Conservation (phyloP, 1,284 basidiomycete genomes). For the Mycosarcoma mackinlayi region DNA sequence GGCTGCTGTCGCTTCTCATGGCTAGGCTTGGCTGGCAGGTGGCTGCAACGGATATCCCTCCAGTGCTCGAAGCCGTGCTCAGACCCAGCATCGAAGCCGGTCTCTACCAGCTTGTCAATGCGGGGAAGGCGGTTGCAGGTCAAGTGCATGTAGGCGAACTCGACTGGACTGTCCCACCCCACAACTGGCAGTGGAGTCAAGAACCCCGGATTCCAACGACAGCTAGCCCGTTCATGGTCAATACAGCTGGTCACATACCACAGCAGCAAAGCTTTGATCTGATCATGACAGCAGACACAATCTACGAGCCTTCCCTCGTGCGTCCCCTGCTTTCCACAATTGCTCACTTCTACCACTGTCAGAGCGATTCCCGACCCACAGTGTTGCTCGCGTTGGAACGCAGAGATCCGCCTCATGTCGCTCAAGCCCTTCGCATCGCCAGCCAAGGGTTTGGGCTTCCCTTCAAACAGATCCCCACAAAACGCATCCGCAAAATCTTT, state of each 20-base stretch:
- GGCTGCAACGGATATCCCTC: slow-evolving; percentile 80
- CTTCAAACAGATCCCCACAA: slow-evolving; percentile 74
- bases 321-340: slow-evolving; percentile 79
- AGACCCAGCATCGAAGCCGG: slow-evolving; percentile 76
- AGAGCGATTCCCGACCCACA: slow-evolving; percentile 70
- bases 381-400: slow-evolving; percentile 68
- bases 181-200: slow-evolving; percentile 21
- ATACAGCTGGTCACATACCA: not conserved
- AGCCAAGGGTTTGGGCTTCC: slow-evolving; percentile 72
- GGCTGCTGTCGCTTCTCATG: slow-evolving; percentile 73
- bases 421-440: slow-evolving; percentile 30
- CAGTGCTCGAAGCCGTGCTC: slow-evolving; percentile 78
- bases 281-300: slow-evolving; percentile 84
- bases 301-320: slow-evolving; percentile 78
- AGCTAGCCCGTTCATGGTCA: not conserved
- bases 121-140: slow-evolving; percentile 32
- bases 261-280: slow-evolving; percentile 73
- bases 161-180: slow-evolving; percentile 71
- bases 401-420: slow-evolving; percentile 30
- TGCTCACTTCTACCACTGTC: slow-evolving; percentile 69
- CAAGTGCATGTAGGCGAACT: slow-evolving; percentile 74
- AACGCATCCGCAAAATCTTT: slow-evolving; percentile 76
- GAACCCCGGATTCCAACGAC: slow-evolving; percentile 6
- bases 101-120: slow-evolving; percentile 22
- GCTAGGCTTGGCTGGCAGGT: slow-evolving; percentile 79